Conservation (phyloP, 331 rosid genomes). For the Acacia pycnantha region DNA sequence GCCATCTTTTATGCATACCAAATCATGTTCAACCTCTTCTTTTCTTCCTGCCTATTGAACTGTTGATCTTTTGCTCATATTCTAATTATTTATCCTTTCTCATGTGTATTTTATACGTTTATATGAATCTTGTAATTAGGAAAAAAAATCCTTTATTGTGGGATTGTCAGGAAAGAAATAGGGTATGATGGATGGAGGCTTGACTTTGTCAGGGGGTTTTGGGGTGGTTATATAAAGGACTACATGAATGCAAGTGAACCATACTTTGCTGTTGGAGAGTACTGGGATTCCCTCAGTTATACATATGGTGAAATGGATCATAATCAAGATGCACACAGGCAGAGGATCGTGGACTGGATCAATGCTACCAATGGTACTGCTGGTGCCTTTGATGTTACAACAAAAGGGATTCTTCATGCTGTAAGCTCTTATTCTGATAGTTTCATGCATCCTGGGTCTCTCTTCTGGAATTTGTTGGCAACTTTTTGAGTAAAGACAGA, state of each 20-base stretch:
- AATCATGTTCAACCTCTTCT: not conserved
- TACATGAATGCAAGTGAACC: conserved; percentile 82
- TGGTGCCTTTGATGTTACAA: conserved; percentile 97
- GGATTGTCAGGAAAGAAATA: conserved; percentile 68
- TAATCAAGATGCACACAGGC: conserved; percentile 98
- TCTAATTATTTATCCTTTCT: not conserved
- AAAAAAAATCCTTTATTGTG: not conserved
- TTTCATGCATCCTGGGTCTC: conserved; percentile 1
- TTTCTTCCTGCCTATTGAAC: not conserved
- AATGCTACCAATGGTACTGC: conserved; percentile 80
- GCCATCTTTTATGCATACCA: not conserved
- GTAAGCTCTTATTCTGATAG: conserved; percentile 57
- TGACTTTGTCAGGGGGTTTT: conserved; percentile 97
- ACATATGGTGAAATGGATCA: conserved; percentile 88
- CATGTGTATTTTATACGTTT: not conserved
- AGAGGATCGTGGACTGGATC: conserved; percentile 96
- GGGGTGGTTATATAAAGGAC: conserved; percentile 99
- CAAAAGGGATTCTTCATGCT: conserved; percentile 94
- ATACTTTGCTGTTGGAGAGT: conserved; percentile 86
- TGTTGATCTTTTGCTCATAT: not conserved
- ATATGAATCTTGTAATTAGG: not conserved
- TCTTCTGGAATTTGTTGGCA: not conserved
- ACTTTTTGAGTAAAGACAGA: conserved; percentile 5
- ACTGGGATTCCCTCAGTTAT: conserved; percentile 96
- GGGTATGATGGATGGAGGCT: conserved; percentile 99